Conservation (phyloP, 2,329 filamentous ascomycete genomes). For the Stagonosporopsis vannaccii region DNA sequence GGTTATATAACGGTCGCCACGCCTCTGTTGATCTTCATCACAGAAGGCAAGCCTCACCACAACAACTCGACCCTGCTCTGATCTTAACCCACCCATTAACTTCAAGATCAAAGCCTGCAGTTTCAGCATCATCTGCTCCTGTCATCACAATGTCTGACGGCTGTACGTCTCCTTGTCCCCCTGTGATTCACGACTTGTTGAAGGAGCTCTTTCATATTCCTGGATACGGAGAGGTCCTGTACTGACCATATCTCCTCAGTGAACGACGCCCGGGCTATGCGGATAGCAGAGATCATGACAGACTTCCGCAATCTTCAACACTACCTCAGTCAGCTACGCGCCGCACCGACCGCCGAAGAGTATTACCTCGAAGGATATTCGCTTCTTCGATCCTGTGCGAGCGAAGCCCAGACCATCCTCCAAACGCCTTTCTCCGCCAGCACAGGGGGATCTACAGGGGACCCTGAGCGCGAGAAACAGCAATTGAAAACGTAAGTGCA, state of each 20-base stretch:
- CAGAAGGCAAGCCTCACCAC: constrained; percentile 24
- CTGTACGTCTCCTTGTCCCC: constrained; percentile 53
- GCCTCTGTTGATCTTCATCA: constrained; percentile 34
- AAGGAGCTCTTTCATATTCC: not conserved
- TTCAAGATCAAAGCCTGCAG: constrained; percentile 6
- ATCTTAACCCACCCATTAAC: constrained; percentile 8
- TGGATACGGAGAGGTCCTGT: not conserved
- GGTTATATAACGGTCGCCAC: constrained; percentile 48
- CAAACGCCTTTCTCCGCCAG: constrained; percentile 59
- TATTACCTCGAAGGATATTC: constrained; percentile 66
- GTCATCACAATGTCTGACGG: constrained; percentile 61
- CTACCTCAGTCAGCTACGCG: constrained; percentile 64
- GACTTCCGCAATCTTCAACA: constrained; percentile 69
- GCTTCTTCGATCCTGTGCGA: constrained; percentile 63
- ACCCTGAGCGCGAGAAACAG: constrained; percentile 62
- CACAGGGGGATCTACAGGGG: constrained; percentile 51
- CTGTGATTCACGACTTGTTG: not conserved
- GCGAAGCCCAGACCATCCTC: constrained; percentile 63
- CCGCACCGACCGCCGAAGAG: constrained; percentile 61
- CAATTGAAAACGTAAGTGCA: constrained; percentile 63
- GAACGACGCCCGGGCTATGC: constrained; percentile 69
- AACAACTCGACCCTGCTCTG: constrained; percentile 5
- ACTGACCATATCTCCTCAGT: constrained; percentile 52
- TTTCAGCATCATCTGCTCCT: not conserved
- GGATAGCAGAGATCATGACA: constrained; percentile 68